Conservation (phyloP, 148 eudicot species). For the Amaranthus palmeri region DNA sequence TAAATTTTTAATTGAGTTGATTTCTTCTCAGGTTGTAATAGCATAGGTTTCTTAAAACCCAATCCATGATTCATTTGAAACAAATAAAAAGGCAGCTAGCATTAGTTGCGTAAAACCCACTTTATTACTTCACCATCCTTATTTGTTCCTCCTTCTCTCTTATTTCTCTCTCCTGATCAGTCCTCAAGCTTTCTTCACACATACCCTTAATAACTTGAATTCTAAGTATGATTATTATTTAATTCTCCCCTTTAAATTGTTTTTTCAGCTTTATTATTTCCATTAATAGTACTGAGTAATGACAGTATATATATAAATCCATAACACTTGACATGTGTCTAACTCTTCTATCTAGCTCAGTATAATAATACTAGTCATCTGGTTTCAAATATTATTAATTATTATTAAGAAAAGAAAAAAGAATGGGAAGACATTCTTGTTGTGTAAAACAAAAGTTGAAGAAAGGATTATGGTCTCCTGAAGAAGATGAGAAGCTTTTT, state of each 20-base stretch:
- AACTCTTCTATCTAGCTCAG: neutral
- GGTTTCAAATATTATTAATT: neutral
- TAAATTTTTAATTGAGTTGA: too few relatives aligned
- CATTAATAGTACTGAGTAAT: neutral
- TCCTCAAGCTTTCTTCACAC: too few relatives aligned
- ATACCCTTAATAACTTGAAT: constrained; percentile 54
- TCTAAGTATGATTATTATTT: constrained; percentile 48
- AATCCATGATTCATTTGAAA: constrained; percentile 52
- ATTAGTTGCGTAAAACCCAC: constrained; percentile 72
- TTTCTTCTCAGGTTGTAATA: too few relatives aligned
- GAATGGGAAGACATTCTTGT: constrained; percentile 34
- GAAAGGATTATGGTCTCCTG: constrained; percentile 47
- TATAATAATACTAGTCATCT: neutral
- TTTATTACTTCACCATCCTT: constrained; percentile 46
- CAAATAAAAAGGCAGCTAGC: constrained; percentile 25
- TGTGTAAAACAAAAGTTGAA: constrained; percentile 38
- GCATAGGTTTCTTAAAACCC: constrained; percentile 40
- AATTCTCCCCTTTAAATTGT: constrained; percentile 6
- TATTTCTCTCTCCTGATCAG: constrained; percentile 17
- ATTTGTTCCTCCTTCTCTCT: constrained; percentile 26
- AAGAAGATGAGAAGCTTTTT: constrained; percentile 47
- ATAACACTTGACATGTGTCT: constrained; percentile 26
- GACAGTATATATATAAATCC: constrained; percentile 19
- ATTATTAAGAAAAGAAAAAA: constrained; percentile 16
- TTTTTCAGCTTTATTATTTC: neutral